A percentile compares a stretch with the other conserved stretches of the same genome.
Evolutionary conservation across 306 rosid species (phyloP).

Genomic region (Boehmeria nivea): DNA sequence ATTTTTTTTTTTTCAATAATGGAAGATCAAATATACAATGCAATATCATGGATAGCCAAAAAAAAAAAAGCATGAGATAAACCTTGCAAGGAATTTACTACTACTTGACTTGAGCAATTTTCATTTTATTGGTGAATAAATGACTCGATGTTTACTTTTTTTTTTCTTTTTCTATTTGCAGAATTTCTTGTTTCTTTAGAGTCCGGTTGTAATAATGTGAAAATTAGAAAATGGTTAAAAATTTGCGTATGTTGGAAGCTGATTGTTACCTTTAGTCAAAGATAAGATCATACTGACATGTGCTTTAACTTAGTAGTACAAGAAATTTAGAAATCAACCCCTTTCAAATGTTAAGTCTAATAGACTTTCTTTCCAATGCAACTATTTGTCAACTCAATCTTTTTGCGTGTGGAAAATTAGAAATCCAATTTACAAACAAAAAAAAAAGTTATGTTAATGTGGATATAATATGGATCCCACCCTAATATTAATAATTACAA

Average conservation of each 20-base stretch:
- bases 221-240: background rate
- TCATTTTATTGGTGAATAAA: constrained; percentile 6
- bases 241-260: constrained; percentile 23
- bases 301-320: constrained; percentile 5
- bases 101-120: background rate
- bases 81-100: background rate
- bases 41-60: background rate
- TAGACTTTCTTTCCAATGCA: background rate
- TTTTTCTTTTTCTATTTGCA: background rate
- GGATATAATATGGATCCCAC: no score
- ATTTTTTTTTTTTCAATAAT: background rate
- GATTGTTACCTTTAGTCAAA: constrained; percentile 24
- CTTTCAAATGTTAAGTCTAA: constrained; percentile 6
- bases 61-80: background rate
- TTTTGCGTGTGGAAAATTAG: constrained; percentile 14
- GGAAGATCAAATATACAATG: background rate
- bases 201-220: background rate
- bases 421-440: background rate
- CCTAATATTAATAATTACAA: no score
- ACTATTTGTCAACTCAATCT: constrained; percentile 4
- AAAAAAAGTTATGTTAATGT: background rate
- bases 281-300: constrained; percentile 31
- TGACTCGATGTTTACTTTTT: background rate
- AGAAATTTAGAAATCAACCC: constrained; percentile 17
- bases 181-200: constrained; percentile 1